These are phyloP conservation scores for Hanseniaspora vineae DNA, from an alignment of 805 yeast species.

Conservation along the genomic window DNA sequence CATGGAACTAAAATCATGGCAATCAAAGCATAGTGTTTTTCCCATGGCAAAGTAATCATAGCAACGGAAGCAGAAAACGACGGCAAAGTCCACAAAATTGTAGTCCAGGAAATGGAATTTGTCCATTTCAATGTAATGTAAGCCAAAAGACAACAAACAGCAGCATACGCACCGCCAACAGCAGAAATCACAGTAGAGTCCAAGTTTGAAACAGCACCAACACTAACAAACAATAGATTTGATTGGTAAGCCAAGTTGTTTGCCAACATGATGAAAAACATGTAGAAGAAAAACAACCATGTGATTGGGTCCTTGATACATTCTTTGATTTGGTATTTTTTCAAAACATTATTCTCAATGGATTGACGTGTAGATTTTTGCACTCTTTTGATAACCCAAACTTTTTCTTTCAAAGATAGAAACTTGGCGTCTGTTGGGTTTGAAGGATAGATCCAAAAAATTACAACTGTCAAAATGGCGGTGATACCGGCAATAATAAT, in stretches of 20 bases:
- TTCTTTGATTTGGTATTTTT: constrained; percentile 30
- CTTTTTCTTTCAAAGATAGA: constrained; percentile 31
- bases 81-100: constrained; percentile 28
- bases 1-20: constrained; percentile 38
- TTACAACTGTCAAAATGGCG: constrained; percentile 19
- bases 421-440: constrained; percentile 34
- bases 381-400: constrained; percentile 30
- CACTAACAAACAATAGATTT: constrained; percentile 27
- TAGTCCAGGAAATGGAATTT: not conserved
- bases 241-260: constrained; percentile 37
- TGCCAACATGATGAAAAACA: constrained; percentile 30
- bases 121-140: constrained; percentile 12
- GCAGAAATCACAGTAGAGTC: constrained; percentile 36
- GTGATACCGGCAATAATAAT: constrained; percentile 37
- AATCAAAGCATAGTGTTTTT: constrained; percentile 31
- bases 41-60: constrained; percentile 32
- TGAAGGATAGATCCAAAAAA: constrained; percentile 31
- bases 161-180: constrained; percentile 32
- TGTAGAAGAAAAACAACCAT: constrained; percentile 25
- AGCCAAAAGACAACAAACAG: constrained; percentile 21
- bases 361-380: constrained; percentile 27
- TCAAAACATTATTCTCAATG: constrained; percentile 32
- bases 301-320: constrained; percentile 31
- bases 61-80: constrained; percentile 34
- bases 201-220: constrained; percentile 27